Base-by-base conservation (phyloP, 164 flowering plant species). In the Magnolia kwangsiensis region DNA sequence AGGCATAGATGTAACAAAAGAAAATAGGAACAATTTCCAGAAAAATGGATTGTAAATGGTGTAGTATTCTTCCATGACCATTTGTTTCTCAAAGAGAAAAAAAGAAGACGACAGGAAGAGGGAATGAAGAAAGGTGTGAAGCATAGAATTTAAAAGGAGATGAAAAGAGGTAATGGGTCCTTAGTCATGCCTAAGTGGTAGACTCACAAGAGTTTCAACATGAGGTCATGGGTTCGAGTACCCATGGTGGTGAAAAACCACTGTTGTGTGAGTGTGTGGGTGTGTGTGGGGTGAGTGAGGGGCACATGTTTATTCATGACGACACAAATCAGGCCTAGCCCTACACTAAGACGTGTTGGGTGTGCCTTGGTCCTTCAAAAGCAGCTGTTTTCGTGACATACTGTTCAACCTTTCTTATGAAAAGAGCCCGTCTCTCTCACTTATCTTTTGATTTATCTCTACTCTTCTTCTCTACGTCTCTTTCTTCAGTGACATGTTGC, bases 241-340 rank as follows among this genome's bases (percentile, higher is more conserved):
- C 29, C 29, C 29, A 27, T 27, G 29, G 29, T 27, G 29, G 29
- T 27, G 29, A 27, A 27, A 27, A 27, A 27, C 29, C 29, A 27
- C 29, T 27, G 29, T 27, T 2, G 29, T 1, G 29, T 27, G 29
- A 27, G 29, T 27, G 29, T 2, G 29, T 27, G 29, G 27, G 27
- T 27, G 29, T 27, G 29, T 1, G 29, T 27, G 29, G 29, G 29
- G 29, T 27, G 29, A 27, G 29, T 27, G 29, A 27, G 29, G 29
- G 68, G 69, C 74, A 74, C 74, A 73, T 65, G 80, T 72, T 78
- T 37, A 37, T 55, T 78, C 67, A 66, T 73, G 51, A 78, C 67
- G 58, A 67, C 18, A 6, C 55, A 49, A 2, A 23, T 7, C 2
- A 14, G 45, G 29, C 21, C 0, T 23, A 31, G 58, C 20, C 0